Evolutionary conservation across 345 rosid species (phyloP), one percentile per base, ranked within the genome.

Genomic region (Acer campestre): DNA sequence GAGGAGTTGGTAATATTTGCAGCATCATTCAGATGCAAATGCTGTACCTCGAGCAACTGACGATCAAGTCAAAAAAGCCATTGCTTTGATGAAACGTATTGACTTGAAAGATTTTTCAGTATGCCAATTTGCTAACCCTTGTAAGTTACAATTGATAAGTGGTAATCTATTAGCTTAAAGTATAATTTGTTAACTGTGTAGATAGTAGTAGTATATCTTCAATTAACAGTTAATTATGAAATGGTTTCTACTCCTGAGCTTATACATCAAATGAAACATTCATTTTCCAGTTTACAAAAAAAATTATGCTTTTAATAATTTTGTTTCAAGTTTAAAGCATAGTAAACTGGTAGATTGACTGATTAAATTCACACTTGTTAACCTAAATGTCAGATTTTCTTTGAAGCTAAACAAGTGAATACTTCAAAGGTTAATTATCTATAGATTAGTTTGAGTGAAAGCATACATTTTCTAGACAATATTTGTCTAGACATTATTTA

Each of bases 71-170:
- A 79, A 86, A 77, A 94, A 77, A 75, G 98, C 98, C 68, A 80
- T 89, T 79, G 87, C 87, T 77, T 82, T 96, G 77, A 86, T 96
- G 67, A 93, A 92, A 68, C 94, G 97, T 18, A 84, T 94, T 61
- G 86, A 91, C 80, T 81, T 94, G 89, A 88, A 85, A 84, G 92
- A 90, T 75, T 96, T 89, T 76, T 90, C 98, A 8, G 89, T 89
- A 64, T 86, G 86, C 86, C 98, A 91, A 75, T 89, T 92, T 82
- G 80, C 95, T 61, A 96, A 92, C 77, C 98, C 98, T 53, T 89
- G 98, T 96, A 89, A 84, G 81, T 74, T 76, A 42, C 23, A 48
- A 23, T 23, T 69, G 72, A 1, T 55, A 4, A 11, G 2, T 18
- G 17, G 27, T 55, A 56, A 64, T 46, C 73, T 38, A 23, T 20